phyloP scores from a whole-genome alignment of 169 alveolate species.

The Plasmodium malariae region DNA sequence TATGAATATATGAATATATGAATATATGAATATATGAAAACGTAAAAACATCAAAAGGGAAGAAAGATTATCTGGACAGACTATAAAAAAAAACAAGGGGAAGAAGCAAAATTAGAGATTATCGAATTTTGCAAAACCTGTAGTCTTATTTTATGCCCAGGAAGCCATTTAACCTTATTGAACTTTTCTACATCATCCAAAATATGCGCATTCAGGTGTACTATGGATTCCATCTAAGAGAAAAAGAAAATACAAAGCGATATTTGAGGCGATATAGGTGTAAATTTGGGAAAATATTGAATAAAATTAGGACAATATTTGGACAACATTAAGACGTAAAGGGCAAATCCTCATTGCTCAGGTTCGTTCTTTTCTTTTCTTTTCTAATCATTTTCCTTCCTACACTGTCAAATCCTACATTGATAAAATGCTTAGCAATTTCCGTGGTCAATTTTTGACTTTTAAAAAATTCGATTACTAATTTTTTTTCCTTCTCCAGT shows the following conservation, averaged over 20 bases:
- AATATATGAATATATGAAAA: no score
- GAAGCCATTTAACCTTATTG: constrained; percentile 90
- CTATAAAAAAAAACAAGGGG: background rate
- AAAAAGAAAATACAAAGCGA: constrained; percentile 12
- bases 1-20: background rate
- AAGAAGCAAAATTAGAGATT: background rate
- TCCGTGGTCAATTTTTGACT: constrained; percentile 88
- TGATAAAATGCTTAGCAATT: constrained; percentile 89
- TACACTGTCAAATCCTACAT: constrained; percentile 92
- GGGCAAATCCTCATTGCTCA: background rate
- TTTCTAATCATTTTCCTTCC: background rate
- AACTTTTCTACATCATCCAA: constrained; percentile 89
- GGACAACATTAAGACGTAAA: no score
- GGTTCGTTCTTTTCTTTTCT: background rate
- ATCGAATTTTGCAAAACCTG: constrained; percentile 20
- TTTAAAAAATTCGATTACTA: constrained; percentile 89
- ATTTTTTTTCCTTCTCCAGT: constrained; percentile 84
- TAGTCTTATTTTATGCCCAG: constrained; percentile 90
- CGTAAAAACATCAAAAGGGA: no score
- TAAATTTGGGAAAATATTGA: no score
- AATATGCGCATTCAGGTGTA: constrained; percentile 86
- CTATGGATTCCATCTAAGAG: constrained; percentile 83
- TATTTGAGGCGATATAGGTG: background rate
- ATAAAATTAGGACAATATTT: no score
- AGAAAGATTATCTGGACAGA: background rate